Evolutionary conservation across 2,329 filamentous ascomycete species (phyloP).

Genomic region (Grosmannia clavigera): DNA sequence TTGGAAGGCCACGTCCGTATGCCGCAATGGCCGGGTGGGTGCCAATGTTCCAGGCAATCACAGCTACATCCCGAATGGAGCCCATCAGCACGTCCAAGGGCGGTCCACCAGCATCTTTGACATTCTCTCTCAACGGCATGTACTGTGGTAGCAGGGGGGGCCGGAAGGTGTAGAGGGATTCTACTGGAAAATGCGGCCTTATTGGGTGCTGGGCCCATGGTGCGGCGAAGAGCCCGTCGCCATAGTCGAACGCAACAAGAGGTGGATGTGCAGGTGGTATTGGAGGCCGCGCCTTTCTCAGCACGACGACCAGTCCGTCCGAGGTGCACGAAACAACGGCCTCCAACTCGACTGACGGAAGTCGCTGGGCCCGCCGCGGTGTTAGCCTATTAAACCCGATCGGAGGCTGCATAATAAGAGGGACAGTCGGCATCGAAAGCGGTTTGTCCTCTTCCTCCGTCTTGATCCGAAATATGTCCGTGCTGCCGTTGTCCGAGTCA

Average conservation of each 20-base stretch:
- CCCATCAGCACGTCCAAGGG: slow-evolving; percentile 56
- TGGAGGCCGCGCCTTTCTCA: slow-evolving; percentile 60
- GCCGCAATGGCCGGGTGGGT: slow-evolving; percentile 65
- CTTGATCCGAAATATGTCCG: slow-evolving; percentile 2
- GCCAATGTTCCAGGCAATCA: slow-evolving; percentile 78
- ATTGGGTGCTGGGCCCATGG: slow-evolving; percentile 66
- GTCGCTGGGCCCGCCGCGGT: slow-evolving; percentile 14
- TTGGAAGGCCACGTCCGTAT: slow-evolving; percentile 49
- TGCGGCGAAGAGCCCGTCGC: slow-evolving; percentile 62
- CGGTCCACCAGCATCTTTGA: slow-evolving; percentile 38
- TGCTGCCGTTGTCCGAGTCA: neutral
- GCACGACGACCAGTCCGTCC: slow-evolving; percentile 71
- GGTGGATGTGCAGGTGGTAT: slow-evolving; percentile 47
- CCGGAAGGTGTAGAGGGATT: slow-evolving; percentile 30
- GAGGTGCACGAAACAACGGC: slow-evolving; percentile 88
- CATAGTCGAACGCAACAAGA: slow-evolving; percentile 30
- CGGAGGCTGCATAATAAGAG: neutral
- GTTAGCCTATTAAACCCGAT: neutral
- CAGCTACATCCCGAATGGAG: slow-evolving; percentile 70
- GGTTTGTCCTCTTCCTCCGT: slow-evolving; percentile 8
- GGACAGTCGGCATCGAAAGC: neutral
- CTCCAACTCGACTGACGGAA: slow-evolving; percentile 57
- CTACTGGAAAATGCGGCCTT: slow-evolving; percentile 29
- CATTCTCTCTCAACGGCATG: slow-evolving; percentile 30
- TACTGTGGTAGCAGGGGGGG: slow-evolving; percentile 30